phyloP scores from a whole-genome alignment of 176 grass and related monocot species.

The Ananas comosus region DNA sequence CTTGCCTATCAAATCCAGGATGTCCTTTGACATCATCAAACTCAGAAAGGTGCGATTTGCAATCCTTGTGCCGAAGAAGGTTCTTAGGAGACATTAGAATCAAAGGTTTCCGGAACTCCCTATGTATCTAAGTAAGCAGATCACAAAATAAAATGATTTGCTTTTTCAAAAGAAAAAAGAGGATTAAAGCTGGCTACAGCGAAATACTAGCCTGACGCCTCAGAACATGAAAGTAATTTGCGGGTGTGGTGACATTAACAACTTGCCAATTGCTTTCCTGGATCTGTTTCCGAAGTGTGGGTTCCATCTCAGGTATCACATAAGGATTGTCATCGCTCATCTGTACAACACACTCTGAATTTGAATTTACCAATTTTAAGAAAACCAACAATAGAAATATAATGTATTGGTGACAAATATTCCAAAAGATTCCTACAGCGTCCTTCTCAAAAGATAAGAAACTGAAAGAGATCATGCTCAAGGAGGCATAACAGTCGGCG shows the following conservation, averaged over 20 bases:
- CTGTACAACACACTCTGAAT: constrained; percentile 19
- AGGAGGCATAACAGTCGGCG: too few species aligned
- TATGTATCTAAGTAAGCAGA: constrained; percentile 49
- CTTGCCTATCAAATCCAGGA: constrained; percentile 83
- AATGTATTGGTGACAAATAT: too few species aligned
- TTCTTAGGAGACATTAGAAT: constrained; percentile 83
- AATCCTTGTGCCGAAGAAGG: constrained; percentile 88
- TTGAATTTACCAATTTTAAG: too few species aligned
- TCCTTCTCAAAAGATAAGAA: too few species aligned
- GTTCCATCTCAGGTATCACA: constrained; percentile 89
- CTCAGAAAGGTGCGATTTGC: constrained; percentile 85
- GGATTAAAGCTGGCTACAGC: too few species aligned
- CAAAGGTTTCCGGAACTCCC: constrained; percentile 79
- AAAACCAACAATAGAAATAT: too few species aligned
- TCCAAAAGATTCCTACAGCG: too few species aligned
- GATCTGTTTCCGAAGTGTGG: constrained; percentile 88
- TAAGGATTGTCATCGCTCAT: constrained; percentile 98
- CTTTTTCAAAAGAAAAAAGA: not conserved
- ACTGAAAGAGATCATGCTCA: too few species aligned
- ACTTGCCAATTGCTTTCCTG: constrained; percentile 98
- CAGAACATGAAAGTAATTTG: constrained; percentile 91
- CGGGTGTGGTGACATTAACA: constrained; percentile 92
- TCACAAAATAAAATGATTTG: not conserved
- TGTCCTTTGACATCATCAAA: constrained; percentile 94
- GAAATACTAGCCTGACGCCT: constrained; percentile 58